Percentiles rank a stretch among this genome's conserved stretches.
Conservation (phyloP, 108 stramenopile genomes). For the Licmophora abbreviata region DNA sequence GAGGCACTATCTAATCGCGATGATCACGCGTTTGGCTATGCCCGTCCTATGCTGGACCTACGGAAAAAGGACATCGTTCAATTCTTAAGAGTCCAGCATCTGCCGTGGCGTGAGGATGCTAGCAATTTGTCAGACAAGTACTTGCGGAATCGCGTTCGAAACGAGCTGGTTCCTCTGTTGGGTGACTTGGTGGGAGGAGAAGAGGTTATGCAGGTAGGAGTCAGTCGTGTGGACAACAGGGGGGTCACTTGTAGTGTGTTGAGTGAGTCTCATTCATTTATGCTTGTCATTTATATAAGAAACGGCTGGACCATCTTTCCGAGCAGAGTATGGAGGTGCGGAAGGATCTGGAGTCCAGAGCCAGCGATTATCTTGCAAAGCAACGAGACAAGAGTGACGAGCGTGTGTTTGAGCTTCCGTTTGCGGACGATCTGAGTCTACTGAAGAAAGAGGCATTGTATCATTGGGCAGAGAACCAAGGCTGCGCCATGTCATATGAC, state of each 20-base stretch:
- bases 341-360: constrained; percentile 29
- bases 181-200: constrained; percentile 52
- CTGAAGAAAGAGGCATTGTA: constrained; percentile 59
- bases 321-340: constrained; percentile 58
- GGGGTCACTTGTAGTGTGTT: neutral
- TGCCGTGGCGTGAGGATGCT: constrained; percentile 74
- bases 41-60: constrained; percentile 63
- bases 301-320: constrained; percentile 42
- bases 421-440: constrained; percentile 9
- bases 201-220: constrained; percentile 23
- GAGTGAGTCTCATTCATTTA: neutral
- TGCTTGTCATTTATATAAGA: constrained; percentile 8
- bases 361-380: constrained; percentile 29
- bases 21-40: constrained; percentile 26
- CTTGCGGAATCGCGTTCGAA: constrained; percentile 76
- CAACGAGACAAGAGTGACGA: neutral
- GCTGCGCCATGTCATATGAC: constrained; percentile 36
- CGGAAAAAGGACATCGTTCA: constrained; percentile 44
- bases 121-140: constrained; percentile 67
- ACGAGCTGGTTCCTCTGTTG: constrained; percentile 77
- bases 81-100: constrained; percentile 27
- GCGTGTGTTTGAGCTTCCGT: constrained; percentile 1
- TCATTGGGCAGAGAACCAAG: neutral
- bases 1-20: constrained; percentile 11
- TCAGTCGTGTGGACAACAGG: neutral